phyloP scores from a whole-genome alignment of 2,329 filamentous ascomycete species.

The Monilinia polystroma region DNA sequence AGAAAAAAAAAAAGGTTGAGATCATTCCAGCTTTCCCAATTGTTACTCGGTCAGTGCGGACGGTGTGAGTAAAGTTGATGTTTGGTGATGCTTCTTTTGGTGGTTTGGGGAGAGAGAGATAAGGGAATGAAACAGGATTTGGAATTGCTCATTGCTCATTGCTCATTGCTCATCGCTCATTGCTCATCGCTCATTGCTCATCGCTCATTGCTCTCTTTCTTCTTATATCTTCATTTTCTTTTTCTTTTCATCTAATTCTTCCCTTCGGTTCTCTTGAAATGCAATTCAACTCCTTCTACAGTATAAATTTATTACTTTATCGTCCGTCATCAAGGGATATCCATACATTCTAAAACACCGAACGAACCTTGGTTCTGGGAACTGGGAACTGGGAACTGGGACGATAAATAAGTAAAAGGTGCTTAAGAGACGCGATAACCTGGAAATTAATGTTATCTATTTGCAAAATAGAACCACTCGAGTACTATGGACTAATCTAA shows the following conservation, averaged over 20 bases:
- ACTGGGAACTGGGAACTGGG: background rate
- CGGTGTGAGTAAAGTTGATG: background rate
- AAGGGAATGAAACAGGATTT: background rate
- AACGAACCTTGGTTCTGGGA: slow-evolving; percentile 7
- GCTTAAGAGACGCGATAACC: slow-evolving; percentile 15
- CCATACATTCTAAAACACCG: slow-evolving; percentile 8
- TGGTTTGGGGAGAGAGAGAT: background rate
- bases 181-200: too few relatives aligned
- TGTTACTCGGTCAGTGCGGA: background rate
- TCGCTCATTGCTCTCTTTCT: too few relatives aligned
- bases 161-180: too few relatives aligned
- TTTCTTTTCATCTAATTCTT: background rate
- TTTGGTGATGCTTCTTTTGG: background rate
- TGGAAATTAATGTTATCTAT: slow-evolving; percentile 9
- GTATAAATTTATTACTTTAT: slow-evolving; percentile 1
- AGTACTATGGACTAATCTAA: background rate
- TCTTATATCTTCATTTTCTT: background rate
- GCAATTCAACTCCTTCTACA: slow-evolving; percentile 2
- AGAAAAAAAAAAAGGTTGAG: slow-evolving; percentile 13
- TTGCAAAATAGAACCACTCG: background rate
- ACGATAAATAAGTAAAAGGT: background rate
- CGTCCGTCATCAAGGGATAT: slow-evolving; percentile 11
- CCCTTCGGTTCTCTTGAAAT: background rate
- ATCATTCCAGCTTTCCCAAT: slow-evolving; percentile 14
- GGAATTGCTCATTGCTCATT: too few relatives aligned